Evolutionary conservation across 208 protist genomes (phyloP).

Genomic region (Trypanosomatidae sp.): DNA sequence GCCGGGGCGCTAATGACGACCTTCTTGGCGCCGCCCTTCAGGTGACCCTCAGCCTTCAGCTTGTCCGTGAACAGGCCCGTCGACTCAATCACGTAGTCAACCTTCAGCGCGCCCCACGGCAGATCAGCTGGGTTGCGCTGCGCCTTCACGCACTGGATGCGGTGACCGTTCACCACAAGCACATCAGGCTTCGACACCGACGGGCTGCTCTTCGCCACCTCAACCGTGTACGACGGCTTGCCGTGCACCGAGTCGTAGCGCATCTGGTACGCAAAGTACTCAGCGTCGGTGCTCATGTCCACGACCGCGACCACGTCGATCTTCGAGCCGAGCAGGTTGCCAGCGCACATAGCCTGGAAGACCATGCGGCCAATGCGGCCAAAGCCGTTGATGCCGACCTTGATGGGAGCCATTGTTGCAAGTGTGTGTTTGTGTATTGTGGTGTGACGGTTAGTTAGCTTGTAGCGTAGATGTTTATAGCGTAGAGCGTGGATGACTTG

Average conservation of each 20-base stretch:
- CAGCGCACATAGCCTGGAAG: conserved; percentile 77
- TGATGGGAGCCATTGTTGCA: conserved; percentile 40
- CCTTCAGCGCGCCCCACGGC: conserved; percentile 87
- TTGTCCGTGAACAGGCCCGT: conserved; percentile 96
- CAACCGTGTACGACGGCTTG: conserved; percentile 68
- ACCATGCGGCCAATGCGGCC: conserved; percentile 98
- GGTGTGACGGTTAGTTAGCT: too few species aligned
- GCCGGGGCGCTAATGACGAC: conserved; percentile 99
- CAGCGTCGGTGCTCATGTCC: conserved; percentile 93
- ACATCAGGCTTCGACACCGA: conserved; percentile 42
- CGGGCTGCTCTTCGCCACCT: conserved; percentile 52
- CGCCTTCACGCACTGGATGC: conserved; percentile 63
- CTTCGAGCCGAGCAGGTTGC: conserved; percentile 48
- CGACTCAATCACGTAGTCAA: conserved; percentile 97
- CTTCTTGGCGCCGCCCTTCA: conserved; percentile 95
- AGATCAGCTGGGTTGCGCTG: conserved; percentile 90
- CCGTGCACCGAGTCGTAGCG: conserved; percentile 97
- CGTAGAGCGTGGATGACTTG: background rate
- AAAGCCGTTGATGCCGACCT: conserved; percentile 97
- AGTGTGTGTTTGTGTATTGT: conserved; percentile 2
- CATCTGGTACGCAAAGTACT: conserved; percentile 96
- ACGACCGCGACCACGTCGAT: conserved; percentile 93
- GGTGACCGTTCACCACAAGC: conserved; percentile 72
- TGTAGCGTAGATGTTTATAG: too few species aligned
- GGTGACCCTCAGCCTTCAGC: conserved; percentile 86